Percentiles rank a stretch among this genome's conserved stretches.
These are phyloP conservation scores for Pseudocercospora musae DNA, from an alignment of 2,329 filamentous ascomycete genomes.

Conservation along the genomic window DNA sequence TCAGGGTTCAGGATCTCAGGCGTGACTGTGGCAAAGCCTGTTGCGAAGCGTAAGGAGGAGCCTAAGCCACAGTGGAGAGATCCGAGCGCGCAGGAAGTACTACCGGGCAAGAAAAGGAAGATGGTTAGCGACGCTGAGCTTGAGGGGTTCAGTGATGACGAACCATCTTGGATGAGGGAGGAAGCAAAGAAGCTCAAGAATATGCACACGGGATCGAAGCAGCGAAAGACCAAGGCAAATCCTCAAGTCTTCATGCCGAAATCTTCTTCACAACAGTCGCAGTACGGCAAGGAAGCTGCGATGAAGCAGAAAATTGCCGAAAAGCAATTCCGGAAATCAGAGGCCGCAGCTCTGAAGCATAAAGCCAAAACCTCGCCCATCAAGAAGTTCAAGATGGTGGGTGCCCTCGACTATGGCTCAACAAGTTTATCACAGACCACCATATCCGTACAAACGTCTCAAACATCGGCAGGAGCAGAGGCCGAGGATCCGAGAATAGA, in stretches of 20 bases:
- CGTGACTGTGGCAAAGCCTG: background rate
- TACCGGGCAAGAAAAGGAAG: background rate
- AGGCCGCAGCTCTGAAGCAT: background rate
- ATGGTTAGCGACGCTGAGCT: background rate
- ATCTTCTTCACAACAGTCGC: background rate
- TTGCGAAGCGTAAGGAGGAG: background rate
- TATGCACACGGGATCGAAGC: background rate
- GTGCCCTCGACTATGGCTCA: background rate
- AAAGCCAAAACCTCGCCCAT: background rate
- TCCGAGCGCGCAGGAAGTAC: background rate
- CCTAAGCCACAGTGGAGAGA: background rate
- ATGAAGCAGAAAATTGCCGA: background rate
- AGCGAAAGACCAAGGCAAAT: no score
- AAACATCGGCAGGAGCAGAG: background rate
- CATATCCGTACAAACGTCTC: background rate
- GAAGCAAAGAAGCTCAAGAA: background rate
- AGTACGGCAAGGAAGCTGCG: background rate
- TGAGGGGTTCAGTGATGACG: background rate
- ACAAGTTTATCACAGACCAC: background rate
- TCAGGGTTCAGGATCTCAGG: background rate
- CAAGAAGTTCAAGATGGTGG: slow-evolving; percentile 7
- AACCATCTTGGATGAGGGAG: background rate
- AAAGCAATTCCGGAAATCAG: background rate
- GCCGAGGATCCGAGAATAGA: background rate
- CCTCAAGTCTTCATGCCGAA: background rate